Evolutionary conservation across 306 rosid genomes (phyloP).

Genomic region (Cucumis sativus): DNA sequence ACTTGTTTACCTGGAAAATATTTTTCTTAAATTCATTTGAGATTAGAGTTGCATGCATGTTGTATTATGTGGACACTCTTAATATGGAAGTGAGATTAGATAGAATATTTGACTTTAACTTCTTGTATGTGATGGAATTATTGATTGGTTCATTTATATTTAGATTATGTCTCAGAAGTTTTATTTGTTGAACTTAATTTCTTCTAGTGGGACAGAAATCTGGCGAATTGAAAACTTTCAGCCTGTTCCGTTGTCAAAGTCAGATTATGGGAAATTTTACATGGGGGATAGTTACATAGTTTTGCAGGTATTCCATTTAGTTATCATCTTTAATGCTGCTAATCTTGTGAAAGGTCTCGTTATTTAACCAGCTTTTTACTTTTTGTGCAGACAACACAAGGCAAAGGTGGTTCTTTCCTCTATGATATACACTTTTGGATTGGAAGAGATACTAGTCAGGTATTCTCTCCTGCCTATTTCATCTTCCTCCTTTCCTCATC

Average conservation of each 20-base stretch:
- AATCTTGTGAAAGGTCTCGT: background rate
- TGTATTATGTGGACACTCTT: background rate
- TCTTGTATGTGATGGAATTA: conserved; percentile 10
- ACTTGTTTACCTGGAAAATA: conserved; percentile 13
- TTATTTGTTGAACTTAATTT: conserved; percentile 51
- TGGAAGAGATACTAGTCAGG: conserved; percentile 99
- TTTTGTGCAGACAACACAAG: conserved; percentile 70
- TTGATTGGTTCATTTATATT: conserved; percentile 10
- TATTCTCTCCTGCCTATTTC: conserved; percentile 17
- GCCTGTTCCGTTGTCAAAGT: conserved; percentile 82
- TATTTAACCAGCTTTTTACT: conserved; percentile 2
- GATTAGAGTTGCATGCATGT: background rate
- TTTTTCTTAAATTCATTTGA: background rate
- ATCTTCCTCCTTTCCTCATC: conserved; percentile 9
- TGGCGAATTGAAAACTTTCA: conserved; percentile 97
- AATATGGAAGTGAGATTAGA: background rate
- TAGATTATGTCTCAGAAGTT: conserved; percentile 8
- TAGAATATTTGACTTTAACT: conserved; percentile 8
- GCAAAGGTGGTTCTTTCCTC: conserved; percentile 74
- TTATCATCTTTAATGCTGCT: background rate
- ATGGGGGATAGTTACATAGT: conserved; percentile 85
- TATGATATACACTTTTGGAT: conserved; percentile 95
- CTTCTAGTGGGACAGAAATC: conserved; percentile 80
- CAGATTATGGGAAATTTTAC: conserved; percentile 95
- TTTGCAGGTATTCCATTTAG: conserved; percentile 53